phyloP scores from a whole-genome alignment of 352 stramenopile genomes.

The Globisporangium paroecandrum region DNA sequence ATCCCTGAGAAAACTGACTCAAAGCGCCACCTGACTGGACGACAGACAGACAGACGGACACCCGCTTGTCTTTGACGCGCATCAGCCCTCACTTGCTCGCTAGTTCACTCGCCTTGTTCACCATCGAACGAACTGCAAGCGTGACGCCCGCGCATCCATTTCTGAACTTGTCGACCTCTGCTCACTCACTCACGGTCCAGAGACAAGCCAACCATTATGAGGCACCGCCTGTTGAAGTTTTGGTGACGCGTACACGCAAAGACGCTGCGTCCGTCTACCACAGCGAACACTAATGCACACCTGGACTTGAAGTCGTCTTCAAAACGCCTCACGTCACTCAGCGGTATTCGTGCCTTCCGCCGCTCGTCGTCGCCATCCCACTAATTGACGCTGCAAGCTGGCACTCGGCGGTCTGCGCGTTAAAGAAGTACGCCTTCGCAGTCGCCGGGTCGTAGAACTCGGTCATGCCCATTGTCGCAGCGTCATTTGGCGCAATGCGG shows the following conservation, averaged over 20 bases:
- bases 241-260: conserved; percentile 2
- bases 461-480: conserved; percentile 10
- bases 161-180: conserved; percentile 2
- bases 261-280: too few relatives aligned
- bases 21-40: neutral
- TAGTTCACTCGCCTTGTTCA: neutral
- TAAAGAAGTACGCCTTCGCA: conserved; percentile 43
- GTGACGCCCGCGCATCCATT: conserved; percentile 1
- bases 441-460: conserved; percentile 41
- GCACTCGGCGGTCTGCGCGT: conserved; percentile 51
- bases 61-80: neutral
- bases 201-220: neutral
- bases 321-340: neutral
- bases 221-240: neutral
- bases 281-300: too few relatives aligned
- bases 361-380: neutral
- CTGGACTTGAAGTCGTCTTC: neutral
- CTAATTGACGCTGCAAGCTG: conserved; percentile 19
- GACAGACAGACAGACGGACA: neutral
- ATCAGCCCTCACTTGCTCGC: neutral
- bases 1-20: neutral
- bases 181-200: neutral
- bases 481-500: conserved; percentile 22
- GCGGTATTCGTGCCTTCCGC: conserved; percentile 9
- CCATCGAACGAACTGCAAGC: neutral